Evolutionary conservation across 2,329 filamentous ascomycete genomes (phyloP), one percentile per base, ranked within the genome.

Genomic region (Aschersonia sp.): DNA sequence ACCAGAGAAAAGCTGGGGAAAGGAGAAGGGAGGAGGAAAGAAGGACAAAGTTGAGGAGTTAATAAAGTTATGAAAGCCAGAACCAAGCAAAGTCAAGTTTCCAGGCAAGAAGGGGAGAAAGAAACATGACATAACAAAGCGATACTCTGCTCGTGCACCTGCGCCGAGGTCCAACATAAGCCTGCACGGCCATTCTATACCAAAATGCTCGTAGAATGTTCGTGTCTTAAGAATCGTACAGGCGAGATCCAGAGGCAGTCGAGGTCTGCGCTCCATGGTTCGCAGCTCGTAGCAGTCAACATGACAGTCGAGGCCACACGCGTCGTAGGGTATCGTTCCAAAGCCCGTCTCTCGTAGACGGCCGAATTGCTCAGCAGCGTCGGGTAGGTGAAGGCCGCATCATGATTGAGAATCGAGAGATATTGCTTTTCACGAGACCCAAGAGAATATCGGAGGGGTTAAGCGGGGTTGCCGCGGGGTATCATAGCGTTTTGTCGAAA

Each of bases 401-500:
- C 22, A 22, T 22, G 22, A 4, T 22, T 22, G 22, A 22, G 3
- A 22, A 22, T 3, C 22, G 22, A 22, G 22, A 22, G 22, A 22
- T 22, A 4, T 22, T 22, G 22, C 22, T 4, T 22, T 22, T 22
- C 22, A 22, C 22, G 22, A 22, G 22, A 22, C 22, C 22, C 22
- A 37, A 37, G 35, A 37, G 35, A 37, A 37, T 4, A 37, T 37
- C 2, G 2, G 30, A 5, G 8, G 42, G 6, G 22, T 8, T 32
- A 40, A 43, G 45, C 37, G 45, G 42, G 39, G 37, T 41, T 41
- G 29, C 42, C 48, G 35, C 44, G 5, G 48, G 48, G 48, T 47
- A 49, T 49, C 48, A 44, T 46, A 32, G 22, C 22, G 22, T 22
- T 22, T 22, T 22, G 22, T 22, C 22, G 22, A 22, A 22, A 22